phyloP scores from a whole-genome alignment of 257 asterid species.

The Scutellaria minor region DNA sequence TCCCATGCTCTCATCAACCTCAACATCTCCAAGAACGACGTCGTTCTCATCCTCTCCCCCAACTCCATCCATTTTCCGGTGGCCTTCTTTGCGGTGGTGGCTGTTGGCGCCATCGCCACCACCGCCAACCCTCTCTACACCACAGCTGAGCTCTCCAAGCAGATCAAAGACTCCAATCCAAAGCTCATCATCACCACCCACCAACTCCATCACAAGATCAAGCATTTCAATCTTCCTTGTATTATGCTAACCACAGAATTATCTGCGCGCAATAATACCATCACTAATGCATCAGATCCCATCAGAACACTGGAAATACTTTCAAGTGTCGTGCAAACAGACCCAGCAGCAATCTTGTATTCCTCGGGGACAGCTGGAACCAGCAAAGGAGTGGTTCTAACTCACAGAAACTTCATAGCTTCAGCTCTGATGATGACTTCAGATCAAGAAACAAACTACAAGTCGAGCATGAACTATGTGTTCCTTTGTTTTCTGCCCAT shows the following conservation, averaged over 20 bases:
- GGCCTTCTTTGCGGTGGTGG: constrained; percentile 38
- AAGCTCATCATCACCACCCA: constrained; percentile 44
- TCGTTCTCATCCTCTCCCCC: constrained; percentile 40
- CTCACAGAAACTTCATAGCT: constrained; percentile 48
- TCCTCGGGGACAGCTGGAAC: constrained; percentile 48
- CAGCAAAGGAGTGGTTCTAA: constrained; percentile 44
- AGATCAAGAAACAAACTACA: constrained; percentile 33
- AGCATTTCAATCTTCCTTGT: constrained; percentile 39
- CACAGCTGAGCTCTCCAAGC: constrained; percentile 38
- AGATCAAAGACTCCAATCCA: constrained; percentile 36
- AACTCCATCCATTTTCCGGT: constrained; percentile 45
- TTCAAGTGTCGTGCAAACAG: constrained; percentile 27
- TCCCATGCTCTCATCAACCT: constrained; percentile 37
- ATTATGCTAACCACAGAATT: constrained; percentile 7
- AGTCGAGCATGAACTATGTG: constrained; percentile 17
- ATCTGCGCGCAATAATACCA: too few relatives aligned
- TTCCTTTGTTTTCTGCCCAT: constrained; percentile 45
- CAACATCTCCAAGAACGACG: constrained; percentile 39
- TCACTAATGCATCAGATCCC: too few relatives aligned
- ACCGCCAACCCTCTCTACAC: constrained; percentile 42
- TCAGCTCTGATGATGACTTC: constrained; percentile 35
- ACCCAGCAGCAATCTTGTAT: constrained; percentile 47
- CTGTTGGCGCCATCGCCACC: constrained; percentile 44
- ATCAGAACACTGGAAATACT: background rate
- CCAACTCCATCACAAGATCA: constrained; percentile 41